Conservation (phyloP, 768 basidiomycete genomes). For the Boletus subparvulus region DNA sequence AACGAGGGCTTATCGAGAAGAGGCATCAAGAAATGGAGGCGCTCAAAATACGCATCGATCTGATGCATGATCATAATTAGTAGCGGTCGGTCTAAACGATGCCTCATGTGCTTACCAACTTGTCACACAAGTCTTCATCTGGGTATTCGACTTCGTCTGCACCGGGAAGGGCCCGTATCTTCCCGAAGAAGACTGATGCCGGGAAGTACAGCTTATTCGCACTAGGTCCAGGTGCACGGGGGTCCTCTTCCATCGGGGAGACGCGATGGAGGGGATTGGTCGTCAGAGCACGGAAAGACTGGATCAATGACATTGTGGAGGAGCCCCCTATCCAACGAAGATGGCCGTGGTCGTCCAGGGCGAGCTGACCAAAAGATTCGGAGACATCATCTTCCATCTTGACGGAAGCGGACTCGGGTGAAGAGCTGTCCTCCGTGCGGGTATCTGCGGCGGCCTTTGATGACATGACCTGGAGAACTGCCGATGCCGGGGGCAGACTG, state of each 20-base stretch:
- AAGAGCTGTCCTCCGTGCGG: constrained; percentile 33
- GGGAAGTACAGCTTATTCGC: constrained; percentile 88
- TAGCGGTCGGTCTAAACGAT: constrained; percentile 12
- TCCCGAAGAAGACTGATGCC: constrained; percentile 83
- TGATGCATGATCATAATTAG: constrained; percentile 35
- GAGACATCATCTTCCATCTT: constrained; percentile 67
- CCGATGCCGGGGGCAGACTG: constrained; percentile 26
- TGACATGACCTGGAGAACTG: constrained; percentile 37
- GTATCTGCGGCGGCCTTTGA: constrained; percentile 38
- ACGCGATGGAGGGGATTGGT: constrained; percentile 72
- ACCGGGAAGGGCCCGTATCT: constrained; percentile 75
- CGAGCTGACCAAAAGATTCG: constrained; percentile 84
- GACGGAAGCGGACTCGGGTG: constrained; percentile 33
- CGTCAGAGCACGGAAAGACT: constrained; percentile 78
- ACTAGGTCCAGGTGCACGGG: constrained; percentile 72
- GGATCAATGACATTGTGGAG: constrained; percentile 88
- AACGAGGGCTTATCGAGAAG: constrained; percentile 86
- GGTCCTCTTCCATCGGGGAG: constrained; percentile 84
- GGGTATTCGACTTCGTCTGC: constrained; percentile 89
- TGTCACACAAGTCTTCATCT: constrained; percentile 80
- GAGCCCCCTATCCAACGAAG: constrained; percentile 92
- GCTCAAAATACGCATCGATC: constrained; percentile 86
- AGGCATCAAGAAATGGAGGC: constrained; percentile 87
- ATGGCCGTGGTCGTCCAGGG: constrained; percentile 86
- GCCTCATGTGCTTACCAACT: constrained; percentile 56